Evolutionary conservation across 345 rosid genomes (phyloP), one percentile per base, ranked within the genome.

Genomic region (Arabis alpina): DNA sequence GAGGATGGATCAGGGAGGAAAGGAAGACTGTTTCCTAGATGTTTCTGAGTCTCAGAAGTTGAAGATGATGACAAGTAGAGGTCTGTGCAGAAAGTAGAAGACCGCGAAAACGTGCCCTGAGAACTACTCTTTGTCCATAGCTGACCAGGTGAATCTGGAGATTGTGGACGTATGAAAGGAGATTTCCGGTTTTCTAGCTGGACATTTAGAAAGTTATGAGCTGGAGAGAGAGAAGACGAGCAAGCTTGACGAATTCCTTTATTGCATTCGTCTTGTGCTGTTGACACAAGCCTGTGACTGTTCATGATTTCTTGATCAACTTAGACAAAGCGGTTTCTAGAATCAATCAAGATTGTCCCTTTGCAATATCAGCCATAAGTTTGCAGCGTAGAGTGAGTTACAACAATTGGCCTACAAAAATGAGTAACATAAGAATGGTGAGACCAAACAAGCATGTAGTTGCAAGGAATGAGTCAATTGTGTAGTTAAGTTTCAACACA

Each of bases 41-140:
- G 90, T 49, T 66, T 68, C 49, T 74, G 83, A 58, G 87, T 66
- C 81, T 86, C 90, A 24, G 92, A 80, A 70, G 77, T 76, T 15
- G 89, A 86, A n/a, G 98, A 87, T 9, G 98, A 89, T 56, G 98
- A 92, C 40, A 68, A 68, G 78, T 86, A 85, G 62, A 92, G 85
- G 78, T 77, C 84, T 30, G 98, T 89, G 57, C 98, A 92, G 82
- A 89, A 92, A 15, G 80, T 77, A n/a, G 98, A 89, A 59, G 96
- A 84, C 9, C 87, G 80, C 19, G 93, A 87, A 59, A 81, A 88
- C 36, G 87, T 56, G 49, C 80, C 71, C 71, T 63, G 86, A 76
- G 70, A 70, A 13, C 15, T 77, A 30, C 48, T 52, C 62, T 68
- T 82, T 47, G 83, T 81, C 78, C 80, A 72, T 16, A 76, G 73